Evolutionary conservation across 1,284 basidiomycete species (phyloP).

Genomic region (Apiotrichum mycotoxinovorans): DNA sequence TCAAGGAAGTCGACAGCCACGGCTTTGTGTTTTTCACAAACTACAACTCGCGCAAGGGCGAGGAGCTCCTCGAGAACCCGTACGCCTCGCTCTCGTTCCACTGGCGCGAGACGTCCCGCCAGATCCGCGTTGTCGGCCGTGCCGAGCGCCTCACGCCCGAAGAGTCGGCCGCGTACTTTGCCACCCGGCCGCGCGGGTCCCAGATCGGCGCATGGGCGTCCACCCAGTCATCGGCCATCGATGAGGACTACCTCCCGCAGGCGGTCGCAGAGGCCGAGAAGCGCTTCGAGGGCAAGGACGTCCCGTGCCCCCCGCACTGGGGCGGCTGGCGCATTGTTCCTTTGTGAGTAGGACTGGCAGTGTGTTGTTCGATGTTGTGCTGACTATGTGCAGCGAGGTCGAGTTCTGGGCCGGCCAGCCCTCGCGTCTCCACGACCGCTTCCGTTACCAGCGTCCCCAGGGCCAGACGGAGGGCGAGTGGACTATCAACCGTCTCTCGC

Average conservation of each 20-base stretch:
- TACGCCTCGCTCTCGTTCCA: conserved; percentile 81
- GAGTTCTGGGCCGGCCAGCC: conserved; percentile 94
- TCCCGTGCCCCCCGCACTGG: conserved; percentile 89
- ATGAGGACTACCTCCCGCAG: conserved; percentile 64
- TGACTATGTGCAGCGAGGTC: conserved; percentile 56
- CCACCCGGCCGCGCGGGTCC: conserved; percentile 75
- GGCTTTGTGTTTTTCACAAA: conserved; percentile 98
- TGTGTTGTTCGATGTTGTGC: too few species aligned
- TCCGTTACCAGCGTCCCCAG: conserved; percentile 67
- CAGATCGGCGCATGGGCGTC: conserved; percentile 90
- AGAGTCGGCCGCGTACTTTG: conserved; percentile 82
- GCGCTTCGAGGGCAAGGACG: conserved; percentile 57
- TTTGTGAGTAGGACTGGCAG: conserved; percentile 57
- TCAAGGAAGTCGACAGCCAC: conserved; percentile 77
- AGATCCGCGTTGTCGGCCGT: conserved; percentile 78
- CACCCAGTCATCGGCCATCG: conserved; percentile 73
- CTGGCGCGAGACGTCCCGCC: conserved; percentile 80
- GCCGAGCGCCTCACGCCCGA: conserved; percentile 69
- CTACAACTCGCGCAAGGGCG: conserved; percentile 86
- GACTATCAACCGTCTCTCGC: conserved; percentile 71
- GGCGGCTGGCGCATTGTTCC: conserved; percentile 93
- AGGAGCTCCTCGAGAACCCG: conserved; percentile 71
- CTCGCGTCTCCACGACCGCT: conserved; percentile 81
- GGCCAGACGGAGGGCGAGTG: conserved; percentile 58
- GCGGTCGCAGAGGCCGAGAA: conserved; percentile 62